Evolutionary conservation across 202 grass and related monocot genomes (phyloP), one percentile per base, ranked within the genome.

Genomic region (Zizania palustris): DNA sequence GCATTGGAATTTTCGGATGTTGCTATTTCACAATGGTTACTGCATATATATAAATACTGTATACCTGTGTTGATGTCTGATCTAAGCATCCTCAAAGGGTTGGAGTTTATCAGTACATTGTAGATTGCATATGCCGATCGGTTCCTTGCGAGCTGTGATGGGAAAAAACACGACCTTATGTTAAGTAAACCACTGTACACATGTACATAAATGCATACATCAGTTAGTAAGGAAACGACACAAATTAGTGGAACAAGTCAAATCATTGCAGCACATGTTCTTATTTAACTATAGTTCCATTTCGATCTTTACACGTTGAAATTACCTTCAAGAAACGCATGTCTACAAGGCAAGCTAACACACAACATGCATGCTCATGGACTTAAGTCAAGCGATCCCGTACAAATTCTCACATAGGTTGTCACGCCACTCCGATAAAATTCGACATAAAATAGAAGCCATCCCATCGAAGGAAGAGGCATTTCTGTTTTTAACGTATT

Each of bases 141-240:
- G 78, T 56, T 39, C 11, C 80, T 65, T 6, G 69, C 64, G 6
- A 71, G 70, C 85, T 88, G 75, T 11, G 16, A 59, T 11, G 15
- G 22, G 49, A 19, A 33, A 18, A 15, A 39, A 11, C 5, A 13
- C 10, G 38, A 72, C 7, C n/a, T 1, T 50, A 4, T 4, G 0
- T 72, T 38, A 64, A 69, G 58, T 10, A 59, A 4, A 42, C 2
- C 54, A 60, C 28, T 28, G 28, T 28, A 28, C 28, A 28, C 2
- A 28, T 28, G 28, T 28, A 28, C 28, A 28, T 28, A 28, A 28
- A 28, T 28, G 28, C 28, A 28, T 28, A 28, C 28, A 28, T 28
- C 28, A 28, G 28, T 28, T 28, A 28, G 28, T 28, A 28, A 28
- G 28, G 28, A 28, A 28, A 28, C 28, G 28, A 28, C 28, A 28